Conservation (phyloP, 2,329 filamentous ascomycete species). For the Phialemonium atrogriseum region DNA sequence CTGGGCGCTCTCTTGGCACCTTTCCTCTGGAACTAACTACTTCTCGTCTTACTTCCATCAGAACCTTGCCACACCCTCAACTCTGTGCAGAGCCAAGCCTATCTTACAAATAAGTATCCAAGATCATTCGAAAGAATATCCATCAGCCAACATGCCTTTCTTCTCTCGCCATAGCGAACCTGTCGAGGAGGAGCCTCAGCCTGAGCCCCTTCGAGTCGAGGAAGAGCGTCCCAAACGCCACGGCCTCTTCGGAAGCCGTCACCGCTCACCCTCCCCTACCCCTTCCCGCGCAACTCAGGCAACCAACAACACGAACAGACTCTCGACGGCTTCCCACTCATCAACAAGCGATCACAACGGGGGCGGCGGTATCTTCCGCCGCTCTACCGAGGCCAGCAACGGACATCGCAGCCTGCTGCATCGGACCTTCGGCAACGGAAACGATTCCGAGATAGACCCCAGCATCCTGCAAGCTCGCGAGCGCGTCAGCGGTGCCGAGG, state of each 20-base stretch:
- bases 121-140: too few species aligned
- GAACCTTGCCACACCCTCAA: slow-evolving; percentile 1
- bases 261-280: slow-evolving; percentile 12
- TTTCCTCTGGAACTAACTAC: too few species aligned
- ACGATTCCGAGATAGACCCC: slow-evolving; percentile 47
- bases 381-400: slow-evolving; percentile 18
- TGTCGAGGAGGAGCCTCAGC: slow-evolving; percentile 16
- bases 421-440: slow-evolving; percentile 35
- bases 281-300: background rate
- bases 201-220: slow-evolving; percentile 17
- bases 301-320: slow-evolving; percentile 8
- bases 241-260: slow-evolving; percentile 29
- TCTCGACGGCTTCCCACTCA: slow-evolving; percentile 9
- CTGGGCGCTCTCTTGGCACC: background rate
- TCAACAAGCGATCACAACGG: too few species aligned
- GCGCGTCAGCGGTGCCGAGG: slow-evolving; percentile 53
- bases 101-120: background rate
- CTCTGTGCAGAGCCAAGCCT: background rate
- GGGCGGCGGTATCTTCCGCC: too few species aligned
- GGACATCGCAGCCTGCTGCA: slow-evolving; percentile 31
- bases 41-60: background rate
- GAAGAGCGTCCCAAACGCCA: slow-evolving; percentile 16
- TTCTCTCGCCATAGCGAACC: slow-evolving; percentile 24
- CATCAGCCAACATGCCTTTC: slow-evolving; percentile 23
- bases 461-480: slow-evolving; percentile 54